phyloP scores from a whole-genome alignment of 108 stramenopile species.

The Skeletonema menzelii region DNA sequence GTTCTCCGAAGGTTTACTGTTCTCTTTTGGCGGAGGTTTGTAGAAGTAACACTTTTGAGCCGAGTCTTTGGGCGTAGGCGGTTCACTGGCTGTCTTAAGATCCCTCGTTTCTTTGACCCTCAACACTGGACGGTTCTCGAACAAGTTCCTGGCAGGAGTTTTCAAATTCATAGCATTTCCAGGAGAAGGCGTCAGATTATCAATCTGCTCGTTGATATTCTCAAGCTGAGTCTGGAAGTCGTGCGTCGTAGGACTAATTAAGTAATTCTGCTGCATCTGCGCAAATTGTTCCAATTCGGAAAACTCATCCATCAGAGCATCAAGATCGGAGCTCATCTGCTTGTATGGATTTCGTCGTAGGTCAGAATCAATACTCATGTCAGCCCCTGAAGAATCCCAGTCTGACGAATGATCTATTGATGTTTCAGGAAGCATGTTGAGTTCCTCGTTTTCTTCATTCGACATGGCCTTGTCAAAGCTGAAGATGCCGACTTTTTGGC shows the following conservation, averaged over 20 bases:
- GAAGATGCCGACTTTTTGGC: background rate
- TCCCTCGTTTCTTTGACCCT: constrained; percentile 2
- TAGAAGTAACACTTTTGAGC: constrained; percentile 21
- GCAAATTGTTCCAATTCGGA: constrained; percentile 18
- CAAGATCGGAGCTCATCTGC: constrained; percentile 11
- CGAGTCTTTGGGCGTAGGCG: constrained; percentile 4
- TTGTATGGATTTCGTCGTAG: background rate
- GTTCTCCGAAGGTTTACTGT: background rate
- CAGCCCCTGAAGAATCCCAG: constrained; percentile 5
- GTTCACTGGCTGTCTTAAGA: background rate
- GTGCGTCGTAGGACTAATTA: constrained; percentile 20
- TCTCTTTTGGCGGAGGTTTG: constrained; percentile 8
- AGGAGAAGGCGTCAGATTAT: constrained; percentile 10
- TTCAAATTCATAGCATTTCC: background rate
- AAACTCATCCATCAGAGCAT: constrained; percentile 13
- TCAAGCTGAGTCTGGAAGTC: constrained; percentile 23
- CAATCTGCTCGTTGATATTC: constrained; percentile 16
- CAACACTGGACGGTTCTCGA: too few species aligned
- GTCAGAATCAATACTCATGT: constrained; percentile 1
- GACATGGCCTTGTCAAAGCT: background rate
- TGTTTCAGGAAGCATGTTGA: background rate
- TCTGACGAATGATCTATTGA: constrained; percentile 9
- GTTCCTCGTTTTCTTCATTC: constrained; percentile 4
- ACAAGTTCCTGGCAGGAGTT: background rate
- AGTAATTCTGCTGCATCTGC: constrained; percentile 23